Base-by-base conservation (phyloP, 1,284 basidiomycete species). In the Pseudozyma pruni region DNA sequence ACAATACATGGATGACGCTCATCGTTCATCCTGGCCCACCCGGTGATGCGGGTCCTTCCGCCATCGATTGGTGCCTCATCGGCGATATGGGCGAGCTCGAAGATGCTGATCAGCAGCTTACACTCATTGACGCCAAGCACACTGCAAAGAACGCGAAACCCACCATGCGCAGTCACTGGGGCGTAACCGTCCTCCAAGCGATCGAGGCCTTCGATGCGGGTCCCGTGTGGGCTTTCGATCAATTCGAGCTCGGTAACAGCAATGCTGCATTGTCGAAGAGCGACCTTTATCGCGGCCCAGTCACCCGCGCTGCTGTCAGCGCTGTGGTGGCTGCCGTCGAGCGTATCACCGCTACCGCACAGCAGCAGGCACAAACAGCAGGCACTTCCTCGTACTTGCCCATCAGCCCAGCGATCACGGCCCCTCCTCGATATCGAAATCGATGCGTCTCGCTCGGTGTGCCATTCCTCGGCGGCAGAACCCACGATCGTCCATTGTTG, bases 1-100 rank as follows among this genome's bases (percentile, higher is more conserved):
- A 83, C 71, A 80, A 40, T 25, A 73, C 82, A 78, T 83, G 81
- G 68, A 76, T 85, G 39, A 85, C 85, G 2, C 81, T 85, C 32
- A 84, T 85, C 57, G 81, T 85, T 6, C 85, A 85, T 69, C 85
- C 85, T 1, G 85, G 85, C 16, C 83, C 85, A 4, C 85, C 85
- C 0, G 85, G 84, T 1, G 85, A 85, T 69, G 85, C 83, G 0
- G 85, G 85, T 14, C 84, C 85, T 8, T 85, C 84, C 1, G 83
- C 85, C 6, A 80, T 85, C 53, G 85, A 85, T 70, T 85, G 84
- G 83, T 83, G 81, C 25, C 71, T 85, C 17, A 74, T 85, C 51
- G 85, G 85, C 14, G 85, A 85, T 64, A 74, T 77, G 47, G 85
- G 85, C 14, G 48, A 74, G 29, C 60, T 76, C 23, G 23, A 74